Percentiles rank a stretch among this genome's conserved stretches.
Conservation (phyloP, 1,139 yeast species). For the Candida freyschussii region DNA sequence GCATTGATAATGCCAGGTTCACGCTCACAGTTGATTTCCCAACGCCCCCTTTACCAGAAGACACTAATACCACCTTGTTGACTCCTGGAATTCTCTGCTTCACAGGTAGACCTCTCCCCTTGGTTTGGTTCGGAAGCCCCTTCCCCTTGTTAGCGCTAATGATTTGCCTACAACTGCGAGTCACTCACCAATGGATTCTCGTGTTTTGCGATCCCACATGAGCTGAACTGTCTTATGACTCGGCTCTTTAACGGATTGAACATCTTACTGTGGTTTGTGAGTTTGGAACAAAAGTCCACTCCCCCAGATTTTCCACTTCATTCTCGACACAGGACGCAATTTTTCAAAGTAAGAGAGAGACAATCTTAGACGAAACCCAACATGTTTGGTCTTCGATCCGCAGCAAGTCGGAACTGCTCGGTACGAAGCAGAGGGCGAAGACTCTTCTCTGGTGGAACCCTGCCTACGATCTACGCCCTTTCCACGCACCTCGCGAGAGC, state of each 20-base stretch:
- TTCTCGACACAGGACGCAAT: too few species aligned
- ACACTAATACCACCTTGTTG: conserved; percentile 55
- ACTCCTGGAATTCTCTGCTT: conserved; percentile 57
- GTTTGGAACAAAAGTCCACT: too few species aligned
- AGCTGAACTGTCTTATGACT: conserved; percentile 2
- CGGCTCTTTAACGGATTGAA: too few species aligned
- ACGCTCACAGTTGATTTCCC: conserved; percentile 53
- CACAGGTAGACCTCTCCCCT: conserved; percentile 47
- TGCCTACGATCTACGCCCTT: conserved; percentile 80
- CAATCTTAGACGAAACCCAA: too few species aligned
- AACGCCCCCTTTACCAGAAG: conserved; percentile 82
- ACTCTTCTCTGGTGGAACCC: conserved; percentile 3
- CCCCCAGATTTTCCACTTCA: too few species aligned
- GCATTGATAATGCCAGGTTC: conserved; percentile 63
- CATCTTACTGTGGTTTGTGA: too few species aligned
- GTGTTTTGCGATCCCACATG: conserved; percentile 27
- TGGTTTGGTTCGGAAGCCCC: conserved; percentile 49
- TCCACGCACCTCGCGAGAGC: conserved; percentile 80
- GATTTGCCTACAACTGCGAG: not conserved
- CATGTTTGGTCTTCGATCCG: too few species aligned
- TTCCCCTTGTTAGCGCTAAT: conserved; percentile 14
- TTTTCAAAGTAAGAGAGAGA: too few species aligned
- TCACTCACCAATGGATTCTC: conserved; percentile 50
- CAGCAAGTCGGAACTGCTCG: too few species aligned
- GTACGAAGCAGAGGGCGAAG: too few species aligned